Percentiles rank a stretch among this genome's conserved stretches.
phyloP scores from a whole-genome alignment of 345 rosid genomes.

The Psidium friedrichsthalianum region DNA sequence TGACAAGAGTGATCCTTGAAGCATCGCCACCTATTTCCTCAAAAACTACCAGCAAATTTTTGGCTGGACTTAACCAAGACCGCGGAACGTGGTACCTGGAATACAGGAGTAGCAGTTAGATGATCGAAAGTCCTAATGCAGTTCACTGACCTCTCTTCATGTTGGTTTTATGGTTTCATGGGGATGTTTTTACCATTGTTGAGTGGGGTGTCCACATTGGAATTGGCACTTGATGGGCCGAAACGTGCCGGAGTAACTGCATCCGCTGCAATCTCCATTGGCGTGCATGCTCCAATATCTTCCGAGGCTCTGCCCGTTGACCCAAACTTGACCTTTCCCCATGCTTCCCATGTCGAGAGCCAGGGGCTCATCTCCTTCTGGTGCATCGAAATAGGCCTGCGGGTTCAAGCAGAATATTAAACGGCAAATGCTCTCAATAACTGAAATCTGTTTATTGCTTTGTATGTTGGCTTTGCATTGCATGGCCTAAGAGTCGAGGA shows the following conservation, averaged over 20 bases:
- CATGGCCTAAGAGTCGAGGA: background rate
- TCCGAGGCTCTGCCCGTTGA: slow-evolving; percentile 43
- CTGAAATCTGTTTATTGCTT: background rate
- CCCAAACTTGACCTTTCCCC: slow-evolving; percentile 52
- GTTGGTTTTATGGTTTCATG: background rate
- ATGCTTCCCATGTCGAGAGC: slow-evolving; percentile 48
- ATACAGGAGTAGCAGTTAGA: background rate
- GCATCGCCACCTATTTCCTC: slow-evolving; percentile 52
- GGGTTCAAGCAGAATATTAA: background rate
- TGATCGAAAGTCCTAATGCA: background rate
- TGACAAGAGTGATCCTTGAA: slow-evolving; percentile 29
- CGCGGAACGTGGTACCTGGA: slow-evolving; percentile 60
- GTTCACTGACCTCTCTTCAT: background rate
- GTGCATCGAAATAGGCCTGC: slow-evolving; percentile 37
- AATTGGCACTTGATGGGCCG: slow-evolving; percentile 29
- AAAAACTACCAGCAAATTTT: slow-evolving; percentile 32
- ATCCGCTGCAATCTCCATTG: slow-evolving; percentile 30
- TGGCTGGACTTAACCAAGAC: slow-evolving; percentile 44
- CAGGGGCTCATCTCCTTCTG: slow-evolving; percentile 36
- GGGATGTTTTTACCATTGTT: slow-evolving; percentile 29
- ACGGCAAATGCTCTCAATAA: background rate
- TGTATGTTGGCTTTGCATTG: background rate
- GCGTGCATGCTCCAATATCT: slow-evolving; percentile 40
- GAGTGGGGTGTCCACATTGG: slow-evolving; percentile 50
- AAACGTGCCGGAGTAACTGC: slow-evolving; percentile 27